Conservation (phyloP, 192 early-diverging fungal genomes). For the Piromyces finnis region DNA sequence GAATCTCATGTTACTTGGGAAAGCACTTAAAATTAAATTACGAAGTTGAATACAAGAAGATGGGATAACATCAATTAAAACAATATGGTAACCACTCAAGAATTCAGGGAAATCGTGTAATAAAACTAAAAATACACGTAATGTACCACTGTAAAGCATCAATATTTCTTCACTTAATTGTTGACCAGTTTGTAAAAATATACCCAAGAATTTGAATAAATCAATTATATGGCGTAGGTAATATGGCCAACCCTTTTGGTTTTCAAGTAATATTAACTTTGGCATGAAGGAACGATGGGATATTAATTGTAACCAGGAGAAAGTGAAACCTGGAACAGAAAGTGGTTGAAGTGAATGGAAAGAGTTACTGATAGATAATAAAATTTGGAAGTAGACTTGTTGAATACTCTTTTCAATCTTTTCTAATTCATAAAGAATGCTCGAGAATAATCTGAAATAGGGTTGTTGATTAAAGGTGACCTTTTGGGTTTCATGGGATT, state of each 20-base stretch:
- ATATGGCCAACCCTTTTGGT: conserved; percentile 70
- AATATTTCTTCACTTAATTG: conserved; percentile 19
- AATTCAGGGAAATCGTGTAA: conserved; percentile 98
- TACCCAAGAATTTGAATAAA: conserved; percentile 72
- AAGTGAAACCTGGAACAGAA: conserved; percentile 80
- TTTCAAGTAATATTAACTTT: conserved; percentile 53
- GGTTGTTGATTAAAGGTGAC: conserved; percentile 75
- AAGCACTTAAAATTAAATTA: conserved; percentile 89
- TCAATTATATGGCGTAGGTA: conserved; percentile 70
- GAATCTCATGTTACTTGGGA: conserved; percentile 79
- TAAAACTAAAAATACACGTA: conserved; percentile 82
- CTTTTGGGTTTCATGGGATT: conserved; percentile 61
- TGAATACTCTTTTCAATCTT: conserved; percentile 39
- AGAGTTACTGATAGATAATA: conserved; percentile 51
- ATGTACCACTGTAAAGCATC: conserved; percentile 71
- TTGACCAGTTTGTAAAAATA: conserved; percentile 38
- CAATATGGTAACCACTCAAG: conserved; percentile 76
- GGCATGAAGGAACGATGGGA: conserved; percentile 89
- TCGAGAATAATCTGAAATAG: conserved; percentile 75
- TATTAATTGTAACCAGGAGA: conserved; percentile 84
- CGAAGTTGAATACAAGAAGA: conserved; percentile 80
- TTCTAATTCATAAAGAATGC: conserved; percentile 62
- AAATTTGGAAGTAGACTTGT: conserved; percentile 51
- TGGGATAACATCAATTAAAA: conserved; percentile 83
- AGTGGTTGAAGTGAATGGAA: conserved; percentile 69